Base-by-base conservation (phyloP, 2,329 filamentous ascomycete species). In the Fusarium liriodendri region DNA sequence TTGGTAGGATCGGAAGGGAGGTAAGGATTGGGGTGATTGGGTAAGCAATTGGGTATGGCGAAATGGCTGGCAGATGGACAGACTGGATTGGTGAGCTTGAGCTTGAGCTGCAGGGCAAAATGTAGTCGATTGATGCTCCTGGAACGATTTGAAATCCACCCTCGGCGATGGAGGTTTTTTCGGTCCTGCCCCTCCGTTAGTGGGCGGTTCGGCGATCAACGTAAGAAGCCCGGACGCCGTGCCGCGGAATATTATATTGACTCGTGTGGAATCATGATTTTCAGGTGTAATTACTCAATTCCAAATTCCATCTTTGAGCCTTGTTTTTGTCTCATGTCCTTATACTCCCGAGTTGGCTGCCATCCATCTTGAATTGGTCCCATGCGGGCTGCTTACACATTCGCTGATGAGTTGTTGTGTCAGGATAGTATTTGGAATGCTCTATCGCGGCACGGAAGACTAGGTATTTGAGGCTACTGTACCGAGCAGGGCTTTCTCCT, bases 131-230 rank as follows among this genome's bases (percentile, higher is more conserved):
- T 27, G 45, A 52, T 52, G 47, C 47, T 47, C 32, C n/a, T 27
- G 27, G 61, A 42, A 62, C 69, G 76, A 78, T 78, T 78, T 70
- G 67, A 75, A 78, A 78, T 78, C 76, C 73, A 74, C 71, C 71
- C 52, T 57, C 58, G 69, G 47, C 66, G 68, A 74, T 64, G 71
- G 64, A 52, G 45, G 47, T 52, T 74, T 77, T 75, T 76, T 67
- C 37, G 59, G 59, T 69, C 65, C 68, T 64, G 55, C 45, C 64
- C 52, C 54, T 73, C 70, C 37, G 57, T 64, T 74, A 74, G 71
- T 50, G 72, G 71, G 25, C 47, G 47, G 16, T 52, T 52, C 47
- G 47, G 47, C 25, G 47, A 52, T 3, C 47, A 52, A 60, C 38
- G 58, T 60, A 59, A 62, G n/a, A 52, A 45, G 47, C 20, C 42